Evolutionary conservation across 2,329 filamentous ascomycete species (phyloP), one percentile per base, ranked within the genome.

Genomic region (Diaporthe vaccinii): DNA sequence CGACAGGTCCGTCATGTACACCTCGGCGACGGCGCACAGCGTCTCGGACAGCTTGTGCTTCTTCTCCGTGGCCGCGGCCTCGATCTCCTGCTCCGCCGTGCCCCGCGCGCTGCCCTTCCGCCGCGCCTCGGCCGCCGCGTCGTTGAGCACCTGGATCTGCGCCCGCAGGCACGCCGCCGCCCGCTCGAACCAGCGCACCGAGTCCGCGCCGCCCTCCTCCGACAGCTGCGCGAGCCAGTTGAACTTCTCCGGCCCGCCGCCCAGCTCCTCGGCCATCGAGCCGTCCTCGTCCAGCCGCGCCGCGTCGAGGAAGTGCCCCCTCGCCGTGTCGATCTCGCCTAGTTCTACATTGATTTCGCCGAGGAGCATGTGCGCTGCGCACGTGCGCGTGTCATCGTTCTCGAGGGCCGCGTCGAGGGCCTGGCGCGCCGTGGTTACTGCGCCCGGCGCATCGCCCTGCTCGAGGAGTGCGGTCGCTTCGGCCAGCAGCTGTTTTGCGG

Each of bases 1-100:
- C 80, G 94, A 97, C 80, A 98, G 86, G 86, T 99, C 97, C 15
- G 97, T 99, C 97, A 99, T 99, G 87, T 98, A 99, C 68, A 99
- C 95, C 86, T 99, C 97, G 9, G 95, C 93, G 76, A 98, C 95
- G 39, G 94, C 95, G 84, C 97, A 99, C 49, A 99, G 89, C n/a
- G 96, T 95, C 79, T 95, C 95, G 2, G 95, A 95, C 49, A 98
- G 88, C 84, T 97, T 97, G 78, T 89, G 88, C 83, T 93, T 93
- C 87, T 95, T 94, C 84, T 90, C 94, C 39, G 92, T 89, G 55
- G 91, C 93, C 87, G 94, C 94, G 83, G 89, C 94, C 44, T 92
- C 90, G 57, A 92, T 80, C 34, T 86, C 76, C 34, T 82, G 78
- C 70, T 83, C 80, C 76, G 79, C 83, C 75, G 83, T 84, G 80